Evolutionary conservation across 805 yeast genomes (phyloP), one percentile per base, ranked within the genome.

Genomic region (Myxozyma sirexii): DNA sequence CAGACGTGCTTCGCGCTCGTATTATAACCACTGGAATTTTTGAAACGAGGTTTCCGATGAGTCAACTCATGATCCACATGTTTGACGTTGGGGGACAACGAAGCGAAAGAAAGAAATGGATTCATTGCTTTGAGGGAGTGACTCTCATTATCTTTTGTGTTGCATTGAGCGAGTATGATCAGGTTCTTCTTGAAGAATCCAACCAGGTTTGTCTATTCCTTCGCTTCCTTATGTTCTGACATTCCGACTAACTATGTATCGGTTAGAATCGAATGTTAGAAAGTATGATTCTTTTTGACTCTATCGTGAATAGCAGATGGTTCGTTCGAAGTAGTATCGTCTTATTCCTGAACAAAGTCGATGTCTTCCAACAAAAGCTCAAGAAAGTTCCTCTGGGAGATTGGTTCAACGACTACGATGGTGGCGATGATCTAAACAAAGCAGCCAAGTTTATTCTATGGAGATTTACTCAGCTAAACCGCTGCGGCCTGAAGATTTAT

Each of bases 1-100:
- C 85, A 38, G 97, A 92, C 74, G 85, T 91, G 31, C 78, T 92
- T 67, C 79, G 96, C 63, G 90, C 97, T 15, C 84, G 97, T 76
- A 88, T 90, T 71, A 92, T 90, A 75, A 92, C 97, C 0, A 87
- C 96, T 0, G 97, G 97, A 74, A 89, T 92, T 23, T 89, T 86
- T 68, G 97, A 91, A 71, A 85, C 90, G 59, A 79, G 82, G 58
- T 88, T 92, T 69, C 84, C 84, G 60, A 81, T 91, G 83, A 90
- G 88, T 23, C 84, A 84, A 27, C 71, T 85, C 42, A 80, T 81
- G 67, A 75, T 86, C 51, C 88, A 84, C 68, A 78, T 87, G 67
- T 84, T 78, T 70, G 97, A 92, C 73, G 97, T 92, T 49, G 97
- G 97, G 64, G 97, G 97, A 1, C 99, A 94, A 74, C 80, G 99